phyloP scores from a whole-genome alignment of 2,329 filamentous ascomycete genomes.

The Fonsecaea monophora region DNA sequence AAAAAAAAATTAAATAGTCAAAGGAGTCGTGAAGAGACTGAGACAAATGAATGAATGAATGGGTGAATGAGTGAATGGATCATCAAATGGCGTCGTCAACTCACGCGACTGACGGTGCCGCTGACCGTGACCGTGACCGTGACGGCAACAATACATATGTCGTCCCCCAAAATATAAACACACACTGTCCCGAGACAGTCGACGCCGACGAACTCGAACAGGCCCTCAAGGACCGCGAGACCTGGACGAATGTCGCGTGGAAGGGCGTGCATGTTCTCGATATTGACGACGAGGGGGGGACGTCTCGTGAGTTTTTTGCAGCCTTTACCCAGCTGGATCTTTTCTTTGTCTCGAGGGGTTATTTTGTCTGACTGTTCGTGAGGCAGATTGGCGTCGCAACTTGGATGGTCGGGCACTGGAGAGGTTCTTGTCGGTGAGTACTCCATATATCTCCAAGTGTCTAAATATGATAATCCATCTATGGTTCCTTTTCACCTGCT shows the following conservation, averaged over 20 bases:
- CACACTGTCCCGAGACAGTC: neutral
- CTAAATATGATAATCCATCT: too few species aligned
- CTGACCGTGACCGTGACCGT: too few species aligned
- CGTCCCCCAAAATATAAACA: neutral
- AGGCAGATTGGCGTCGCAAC: neutral
- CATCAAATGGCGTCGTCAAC: too few species aligned
- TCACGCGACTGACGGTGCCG: too few species aligned
- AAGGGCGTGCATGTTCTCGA: neutral
- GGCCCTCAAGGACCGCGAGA: neutral
- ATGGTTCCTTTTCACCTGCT: neutral
- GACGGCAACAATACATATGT: too few species aligned
- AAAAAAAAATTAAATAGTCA: too few species aligned
- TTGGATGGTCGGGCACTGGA: neutral
- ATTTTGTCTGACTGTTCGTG: too few species aligned
- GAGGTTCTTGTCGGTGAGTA: neutral
- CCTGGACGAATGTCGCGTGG: neutral
- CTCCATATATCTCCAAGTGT: too few species aligned
- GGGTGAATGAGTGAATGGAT: too few species aligned
- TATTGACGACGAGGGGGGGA: neutral
- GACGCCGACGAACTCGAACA: neutral
- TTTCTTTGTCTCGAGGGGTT: neutral
- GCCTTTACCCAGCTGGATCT: neutral
- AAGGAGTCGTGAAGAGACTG: too few species aligned
- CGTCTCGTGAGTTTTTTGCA: neutral
- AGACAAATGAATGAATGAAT: too few species aligned